Conservation (phyloP, 2,329 filamentous ascomycete genomes). For the Exophiala bonariae region DNA sequence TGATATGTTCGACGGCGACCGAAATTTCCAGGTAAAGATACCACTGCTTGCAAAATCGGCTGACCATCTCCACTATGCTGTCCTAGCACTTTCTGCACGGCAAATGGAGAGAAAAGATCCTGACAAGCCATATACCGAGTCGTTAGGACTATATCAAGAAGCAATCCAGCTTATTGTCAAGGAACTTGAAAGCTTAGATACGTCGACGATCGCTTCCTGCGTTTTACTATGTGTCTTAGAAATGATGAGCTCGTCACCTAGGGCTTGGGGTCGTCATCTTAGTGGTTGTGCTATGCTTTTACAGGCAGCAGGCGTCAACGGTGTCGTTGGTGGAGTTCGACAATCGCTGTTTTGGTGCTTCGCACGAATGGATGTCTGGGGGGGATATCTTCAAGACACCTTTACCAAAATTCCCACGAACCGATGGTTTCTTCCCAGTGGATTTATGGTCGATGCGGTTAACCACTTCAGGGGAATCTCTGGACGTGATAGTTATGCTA, state of each 20-base stretch:
- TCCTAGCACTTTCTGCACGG: conserved; percentile 56
- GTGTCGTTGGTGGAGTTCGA: conserved; percentile 50
- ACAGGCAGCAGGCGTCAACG: conserved; percentile 53
- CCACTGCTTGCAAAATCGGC: neutral
- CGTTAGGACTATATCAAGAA: conserved; percentile 56
- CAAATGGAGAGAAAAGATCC: conserved; percentile 55
- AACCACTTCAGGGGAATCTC: neutral
- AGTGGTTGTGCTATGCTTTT: conserved; percentile 58
- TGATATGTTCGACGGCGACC: neutral
- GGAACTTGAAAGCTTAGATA: conserved; percentile 48
- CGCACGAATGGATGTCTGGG: conserved; percentile 58
- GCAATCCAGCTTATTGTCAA: conserved; percentile 52
- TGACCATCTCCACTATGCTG: conserved; percentile 48
- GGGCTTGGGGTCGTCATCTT: conserved; percentile 57
- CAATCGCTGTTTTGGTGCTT: conserved; percentile 61
- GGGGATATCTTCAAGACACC: conserved; percentile 53
- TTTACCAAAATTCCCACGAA: conserved; percentile 27
- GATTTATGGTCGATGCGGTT: neutral
- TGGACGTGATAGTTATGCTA: conserved; percentile 2
- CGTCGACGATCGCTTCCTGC: conserved; percentile 53
- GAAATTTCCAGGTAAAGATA: conserved; percentile 1
- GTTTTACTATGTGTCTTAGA: conserved; percentile 57
- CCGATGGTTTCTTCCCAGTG: conserved; percentile 1
- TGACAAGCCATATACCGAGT: conserved; percentile 47
- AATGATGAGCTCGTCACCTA: conserved; percentile 50